A percentile compares a stretch with the other conserved stretches of the same genome.
Conservation (phyloP, 2,329 filamentous ascomycete genomes). For the Cadophora luteo-olivacea region DNA sequence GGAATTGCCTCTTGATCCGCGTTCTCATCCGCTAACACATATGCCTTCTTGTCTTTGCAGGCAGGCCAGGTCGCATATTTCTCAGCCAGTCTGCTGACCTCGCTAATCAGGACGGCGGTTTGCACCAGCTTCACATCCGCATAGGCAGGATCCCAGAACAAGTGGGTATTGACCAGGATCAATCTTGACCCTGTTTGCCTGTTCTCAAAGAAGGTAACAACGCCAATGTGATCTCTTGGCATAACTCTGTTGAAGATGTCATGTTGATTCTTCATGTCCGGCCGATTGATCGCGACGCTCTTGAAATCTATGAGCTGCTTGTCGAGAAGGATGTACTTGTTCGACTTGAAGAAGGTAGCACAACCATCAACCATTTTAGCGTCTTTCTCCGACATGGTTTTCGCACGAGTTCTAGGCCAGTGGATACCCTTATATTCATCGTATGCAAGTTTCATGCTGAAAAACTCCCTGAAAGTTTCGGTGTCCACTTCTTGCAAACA, state of each 20-base stretch:
- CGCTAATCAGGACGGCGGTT: constrained; percentile 93
- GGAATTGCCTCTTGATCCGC: constrained; percentile 53
- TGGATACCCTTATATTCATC: constrained; percentile 94
- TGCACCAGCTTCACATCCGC: constrained; percentile 97
- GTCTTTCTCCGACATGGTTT: constrained; percentile 90
- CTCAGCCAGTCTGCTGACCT: constrained; percentile 84
- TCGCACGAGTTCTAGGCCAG: constrained; percentile 87
- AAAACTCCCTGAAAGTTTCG: constrained; percentile 90
- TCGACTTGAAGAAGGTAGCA: constrained; percentile 94
- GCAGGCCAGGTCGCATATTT: constrained; percentile 81
- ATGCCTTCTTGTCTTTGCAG: constrained; percentile 75
- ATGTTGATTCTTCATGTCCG: constrained; percentile 96
- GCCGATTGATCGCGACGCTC: constrained; percentile 88
- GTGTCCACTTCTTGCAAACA: constrained; percentile 94
- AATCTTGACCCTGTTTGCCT: constrained; percentile 86
- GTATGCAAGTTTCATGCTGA: constrained; percentile 84
- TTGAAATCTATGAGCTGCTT: constrained; percentile 94
- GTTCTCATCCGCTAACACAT: constrained; percentile 48
- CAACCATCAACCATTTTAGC: constrained; percentile 93
- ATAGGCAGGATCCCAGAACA: constrained; percentile 91
- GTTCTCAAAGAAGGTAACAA: constrained; percentile 92
- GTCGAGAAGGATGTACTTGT: constrained; percentile 92
- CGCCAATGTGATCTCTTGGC: constrained; percentile 96
- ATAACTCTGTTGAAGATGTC: constrained; percentile 99
- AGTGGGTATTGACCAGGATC: constrained; percentile 91